Evolutionary conservation across 106 monocot genomes (phyloP), one percentile per base, ranked within the genome.

Genomic region (Agapanthus africanus): DNA sequence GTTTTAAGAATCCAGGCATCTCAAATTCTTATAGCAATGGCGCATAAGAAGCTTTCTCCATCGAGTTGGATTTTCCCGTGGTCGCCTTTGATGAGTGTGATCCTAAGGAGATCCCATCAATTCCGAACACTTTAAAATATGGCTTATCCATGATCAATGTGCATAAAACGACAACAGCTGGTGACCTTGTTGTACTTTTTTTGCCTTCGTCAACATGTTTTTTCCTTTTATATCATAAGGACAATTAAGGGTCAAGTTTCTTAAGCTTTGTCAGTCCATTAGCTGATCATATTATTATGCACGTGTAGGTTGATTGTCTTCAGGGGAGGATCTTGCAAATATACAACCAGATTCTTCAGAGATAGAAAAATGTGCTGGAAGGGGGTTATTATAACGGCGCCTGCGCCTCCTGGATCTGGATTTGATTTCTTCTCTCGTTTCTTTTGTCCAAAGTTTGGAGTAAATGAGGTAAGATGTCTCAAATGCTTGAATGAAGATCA

Each of bases 11-110:
- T 22, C 49, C 66, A 62, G 57, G 28, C 4, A 37, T 25, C 40
- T 40, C 73, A 44, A 59, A 73, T 22, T 21, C 25, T 33, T 33
- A 41, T 14, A 11, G 21, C 54, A 49, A 25, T 57, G 47, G 21
- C n/a, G 50, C 36, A 28, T 75, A 41, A 11, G 77, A 61, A 4
- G 65, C 15, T n/a, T 84, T 88, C 62, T 80, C 74, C 9, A 88
- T 95, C 49, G 91, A 95, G 76, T 70, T 95, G 62, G 73, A 95
- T 67, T 91, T 95, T 67, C 95, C 95, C 16, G 42, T 74, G 70
- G 10, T 73, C 27, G 60, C 72, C 13, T 54, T 88, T 13, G 59
- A 62, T 0, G 81, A 79, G 32, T 91, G 78, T 41, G 71, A 76
- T 51, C n/a, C 57, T 1, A n/a, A 21, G 8, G 85, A 91, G 68